Evolutionary conservation across 768 basidiomycete genomes (phyloP).

Genomic region (Termitomyces sp.): DNA sequence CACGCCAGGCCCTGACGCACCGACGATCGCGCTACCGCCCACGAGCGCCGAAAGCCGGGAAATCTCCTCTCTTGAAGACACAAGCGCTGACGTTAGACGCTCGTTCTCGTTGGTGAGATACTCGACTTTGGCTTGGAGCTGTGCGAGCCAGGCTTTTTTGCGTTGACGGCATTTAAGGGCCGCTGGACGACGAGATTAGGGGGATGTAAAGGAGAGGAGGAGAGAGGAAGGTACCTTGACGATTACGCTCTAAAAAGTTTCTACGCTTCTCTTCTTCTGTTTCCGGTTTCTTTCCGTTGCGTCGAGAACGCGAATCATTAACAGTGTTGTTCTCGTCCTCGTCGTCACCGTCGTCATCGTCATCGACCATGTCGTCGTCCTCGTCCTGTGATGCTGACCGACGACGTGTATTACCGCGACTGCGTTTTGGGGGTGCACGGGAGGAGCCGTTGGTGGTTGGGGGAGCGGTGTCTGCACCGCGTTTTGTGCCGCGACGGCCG

Average conservation of each 20-base stretch:
- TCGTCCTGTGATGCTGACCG: constrained; percentile 31
- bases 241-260: constrained; percentile 95
- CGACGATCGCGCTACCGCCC: constrained; percentile 59
- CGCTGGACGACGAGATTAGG: constrained; percentile 46
- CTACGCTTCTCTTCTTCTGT: constrained; percentile 97
- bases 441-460: constrained; percentile 28
- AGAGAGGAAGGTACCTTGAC: constrained; percentile 72
- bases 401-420: constrained; percentile 31
- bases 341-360: constrained; percentile 32
- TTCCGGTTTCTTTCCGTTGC: constrained; percentile 71
- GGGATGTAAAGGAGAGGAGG: constrained; percentile 4
- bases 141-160: constrained; percentile 96
- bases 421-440: constrained; percentile 35
- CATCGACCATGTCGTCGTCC: constrained; percentile 39
- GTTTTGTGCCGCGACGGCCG: constrained; percentile 64
- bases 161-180: constrained; percentile 98
- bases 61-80: constrained; percentile 89
- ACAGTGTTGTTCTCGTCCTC: constrained; percentile 9
- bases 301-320: constrained; percentile 5
- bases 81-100: constrained; percentile 82
- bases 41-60: constrained; percentile 76
- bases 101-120: constrained; percentile 93
- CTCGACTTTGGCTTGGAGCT: constrained; percentile 93
- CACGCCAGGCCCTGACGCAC: constrained; percentile 27
- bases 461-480: constrained; percentile 54